Evolutionary conservation across 805 yeast genomes (phyloP).

Genomic region (Saccharomyces jurei): DNA sequence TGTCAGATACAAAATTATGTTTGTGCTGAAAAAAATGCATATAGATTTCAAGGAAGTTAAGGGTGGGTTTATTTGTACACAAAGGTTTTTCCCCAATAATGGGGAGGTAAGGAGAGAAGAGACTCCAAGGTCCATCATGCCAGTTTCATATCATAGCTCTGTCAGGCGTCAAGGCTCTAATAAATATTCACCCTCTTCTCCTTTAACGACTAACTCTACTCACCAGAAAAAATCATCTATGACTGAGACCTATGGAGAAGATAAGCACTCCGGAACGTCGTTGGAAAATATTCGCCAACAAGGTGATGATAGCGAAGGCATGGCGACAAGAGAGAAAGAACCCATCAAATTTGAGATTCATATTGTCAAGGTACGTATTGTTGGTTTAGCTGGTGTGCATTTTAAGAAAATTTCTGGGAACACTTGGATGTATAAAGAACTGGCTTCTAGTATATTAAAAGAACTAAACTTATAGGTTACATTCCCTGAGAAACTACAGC

Average conservation of each 20-base stretch:
- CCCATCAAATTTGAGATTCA: constrained; percentile 87
- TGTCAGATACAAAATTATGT: constrained; percentile 75
- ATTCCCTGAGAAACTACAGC: neutral
- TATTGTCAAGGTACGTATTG: constrained; percentile 84
- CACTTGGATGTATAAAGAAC: constrained; percentile 88
- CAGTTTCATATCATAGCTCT: constrained; percentile 26
- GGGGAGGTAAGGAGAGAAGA: neutral
- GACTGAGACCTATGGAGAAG: constrained; percentile 1
- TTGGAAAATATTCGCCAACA: constrained; percentile 36
- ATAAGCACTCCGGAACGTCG: constrained; percentile 7
- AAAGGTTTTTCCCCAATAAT: constrained; percentile 39
- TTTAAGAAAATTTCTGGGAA: constrained; percentile 89
- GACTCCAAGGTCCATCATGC: neutral
- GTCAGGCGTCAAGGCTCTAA: constrained; percentile 32
- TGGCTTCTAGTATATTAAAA: constrained; percentile 76
- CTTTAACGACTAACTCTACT: constrained; percentile 46
- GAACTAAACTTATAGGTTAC: constrained; percentile 50
- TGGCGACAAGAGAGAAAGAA: constrained; percentile 31
- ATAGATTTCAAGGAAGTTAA: constrained; percentile 82
- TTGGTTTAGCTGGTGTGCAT: constrained; percentile 87
- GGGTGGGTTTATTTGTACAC: constrained; percentile 87
- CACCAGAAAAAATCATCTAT: constrained; percentile 23
- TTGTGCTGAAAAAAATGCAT: constrained; percentile 64
- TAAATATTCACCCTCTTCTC: constrained; percentile 31
- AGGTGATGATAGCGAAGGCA: constrained; percentile 21